Evolutionary conservation across 2,329 filamentous ascomycete species (phyloP).

Genomic region (Ophiocordyceps unilateralis): DNA sequence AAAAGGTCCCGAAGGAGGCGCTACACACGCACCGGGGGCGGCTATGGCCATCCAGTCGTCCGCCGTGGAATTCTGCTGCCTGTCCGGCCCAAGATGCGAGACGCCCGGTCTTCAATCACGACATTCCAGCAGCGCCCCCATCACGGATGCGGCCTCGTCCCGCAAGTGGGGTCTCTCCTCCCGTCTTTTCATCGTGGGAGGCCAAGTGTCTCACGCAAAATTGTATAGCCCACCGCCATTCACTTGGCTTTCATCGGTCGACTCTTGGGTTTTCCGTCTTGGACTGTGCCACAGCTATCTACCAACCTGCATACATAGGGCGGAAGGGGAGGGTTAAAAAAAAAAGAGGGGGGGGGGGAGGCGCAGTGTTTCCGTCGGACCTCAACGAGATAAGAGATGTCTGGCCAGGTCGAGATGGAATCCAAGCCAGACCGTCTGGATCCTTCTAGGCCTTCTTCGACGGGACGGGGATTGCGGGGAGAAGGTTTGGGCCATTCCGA

Average conservation of each 20-base stretch:
- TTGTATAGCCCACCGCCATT: neutral
- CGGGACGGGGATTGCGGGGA: slow-evolving; percentile 2
- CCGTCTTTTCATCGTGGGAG: no score
- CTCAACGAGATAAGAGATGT: neutral
- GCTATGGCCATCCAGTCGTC: slow-evolving; percentile 13
- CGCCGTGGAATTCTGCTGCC: slow-evolving; percentile 14
- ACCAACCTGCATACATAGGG: neutral
- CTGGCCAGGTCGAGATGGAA: neutral
- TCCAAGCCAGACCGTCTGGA: neutral
- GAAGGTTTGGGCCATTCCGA: neutral
- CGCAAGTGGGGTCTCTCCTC: neutral
- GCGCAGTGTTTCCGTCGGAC: neutral
- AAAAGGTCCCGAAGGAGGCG: neutral
- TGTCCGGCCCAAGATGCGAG: slow-evolving; percentile 2
- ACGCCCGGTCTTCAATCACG: neutral
- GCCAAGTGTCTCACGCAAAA: neutral
- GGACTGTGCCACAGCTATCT: neutral
- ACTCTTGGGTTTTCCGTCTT: neutral
- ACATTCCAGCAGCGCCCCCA: neutral
- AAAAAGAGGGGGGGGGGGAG: neutral
- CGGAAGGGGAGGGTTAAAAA: neutral
- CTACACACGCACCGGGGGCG: neutral
- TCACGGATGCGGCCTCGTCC: neutral
- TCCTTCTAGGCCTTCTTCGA: neutral
- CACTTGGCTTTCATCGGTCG: neutral